phyloP scores from a whole-genome alignment of 495 filamentous ascomycete species.

The Penicillium alfredii region DNA sequence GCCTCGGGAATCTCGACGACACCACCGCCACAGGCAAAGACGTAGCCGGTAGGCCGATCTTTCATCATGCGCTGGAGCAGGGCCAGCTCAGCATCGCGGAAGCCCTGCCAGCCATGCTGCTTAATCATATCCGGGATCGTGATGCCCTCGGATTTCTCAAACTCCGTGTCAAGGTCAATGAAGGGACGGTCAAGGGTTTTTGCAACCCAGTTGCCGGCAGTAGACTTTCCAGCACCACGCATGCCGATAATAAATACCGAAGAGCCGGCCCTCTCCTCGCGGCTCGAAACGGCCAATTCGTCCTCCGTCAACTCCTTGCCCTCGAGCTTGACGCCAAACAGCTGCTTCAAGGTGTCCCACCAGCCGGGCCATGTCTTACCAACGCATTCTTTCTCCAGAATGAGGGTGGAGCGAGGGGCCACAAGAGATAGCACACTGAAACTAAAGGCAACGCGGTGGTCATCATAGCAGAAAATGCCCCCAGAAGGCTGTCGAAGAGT shows the following conservation, averaged over 20 bases:
- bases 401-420: conserved; percentile 66
- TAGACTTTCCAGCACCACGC: conserved; percentile 96
- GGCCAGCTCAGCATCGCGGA: conserved; percentile 73
- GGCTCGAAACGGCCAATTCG: conserved; percentile 19
- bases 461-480: conserved; percentile 90
- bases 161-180: conserved; percentile 79
- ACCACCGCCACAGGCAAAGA: conserved; percentile 92
- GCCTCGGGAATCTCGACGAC: conserved; percentile 85
- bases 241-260: conserved; percentile 96
- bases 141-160: conserved; percentile 65
- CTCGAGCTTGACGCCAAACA: conserved; percentile 66
- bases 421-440: conserved; percentile 83
- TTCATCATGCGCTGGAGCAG: conserved; percentile 66
- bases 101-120: conserved; percentile 77
- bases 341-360: conserved; percentile 82
- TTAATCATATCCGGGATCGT: conserved; percentile 83
- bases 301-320: conserved; percentile 59
- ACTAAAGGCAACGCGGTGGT: conserved; percentile 97
- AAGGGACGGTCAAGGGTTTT: conserved; percentile 68
- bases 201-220: conserved; percentile 77
- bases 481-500: conserved; percentile 55
- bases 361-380: conserved; percentile 99
- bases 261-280: conserved; percentile 33
- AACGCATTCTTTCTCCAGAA: conserved; percentile 85
- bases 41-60: conserved; percentile 66